Conservation (phyloP, 768 basidiomycete genomes). For the Psilocybe subaeruginosa region DNA sequence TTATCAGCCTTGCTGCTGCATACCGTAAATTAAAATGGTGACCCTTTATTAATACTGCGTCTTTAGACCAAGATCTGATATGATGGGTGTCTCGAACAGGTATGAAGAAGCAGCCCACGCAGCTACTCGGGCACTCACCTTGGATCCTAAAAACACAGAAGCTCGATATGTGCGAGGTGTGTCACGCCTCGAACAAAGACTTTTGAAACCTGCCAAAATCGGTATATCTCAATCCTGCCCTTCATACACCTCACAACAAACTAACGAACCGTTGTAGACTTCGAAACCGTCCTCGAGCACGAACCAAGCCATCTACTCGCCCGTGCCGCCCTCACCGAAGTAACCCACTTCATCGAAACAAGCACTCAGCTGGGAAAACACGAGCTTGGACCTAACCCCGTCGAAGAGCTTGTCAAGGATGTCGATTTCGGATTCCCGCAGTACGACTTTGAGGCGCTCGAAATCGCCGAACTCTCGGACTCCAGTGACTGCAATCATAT, state of each 20-base stretch:
- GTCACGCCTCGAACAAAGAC: slow-evolving; percentile 38
- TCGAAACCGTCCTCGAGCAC: slow-evolving; percentile 36
- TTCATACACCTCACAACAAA: neutral
- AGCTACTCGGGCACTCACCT: slow-evolving; percentile 36
- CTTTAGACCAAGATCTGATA: slow-evolving; percentile 6
- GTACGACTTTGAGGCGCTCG: slow-evolving; percentile 35
- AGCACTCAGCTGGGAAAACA: slow-evolving; percentile 19
- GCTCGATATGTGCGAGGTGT: slow-evolving; percentile 45
- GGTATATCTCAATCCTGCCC: slow-evolving; percentile 14
- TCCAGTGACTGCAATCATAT: slow-evolving; percentile 55
- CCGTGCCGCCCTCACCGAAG: slow-evolving; percentile 27
- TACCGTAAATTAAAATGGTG: slow-evolving; percentile 39
- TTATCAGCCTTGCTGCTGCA: slow-evolving; percentile 36
- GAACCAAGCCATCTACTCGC: slow-evolving; percentile 32
- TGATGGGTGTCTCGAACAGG: slow-evolving; percentile 14
- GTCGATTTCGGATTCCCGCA: slow-evolving; percentile 37
- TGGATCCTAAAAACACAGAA: slow-evolving; percentile 40
- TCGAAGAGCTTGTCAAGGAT: slow-evolving; percentile 22
- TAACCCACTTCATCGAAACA: slow-evolving; percentile 24
- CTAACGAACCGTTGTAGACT: slow-evolving; percentile 24
- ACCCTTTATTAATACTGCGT: slow-evolving; percentile 7
- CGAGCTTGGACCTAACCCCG: slow-evolving; percentile 14
- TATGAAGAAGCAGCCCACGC: slow-evolving; percentile 41
- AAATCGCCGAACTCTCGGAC: slow-evolving; percentile 49
- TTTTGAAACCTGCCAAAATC: slow-evolving; percentile 31